Conservation (phyloP, 257 asterid genomes). For the Solanum paucissectum region DNA sequence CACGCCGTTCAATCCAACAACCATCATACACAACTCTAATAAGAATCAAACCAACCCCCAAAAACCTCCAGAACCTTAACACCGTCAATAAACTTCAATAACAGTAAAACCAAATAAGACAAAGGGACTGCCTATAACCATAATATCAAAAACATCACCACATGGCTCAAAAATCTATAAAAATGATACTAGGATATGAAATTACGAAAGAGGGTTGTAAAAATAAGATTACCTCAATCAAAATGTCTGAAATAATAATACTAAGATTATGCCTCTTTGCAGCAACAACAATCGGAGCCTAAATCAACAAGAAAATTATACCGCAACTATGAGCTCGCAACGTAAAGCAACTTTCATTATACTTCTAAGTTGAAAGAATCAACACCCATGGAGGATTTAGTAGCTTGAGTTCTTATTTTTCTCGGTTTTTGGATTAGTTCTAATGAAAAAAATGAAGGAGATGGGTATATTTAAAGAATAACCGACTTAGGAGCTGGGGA, state of each 20-base stretch:
- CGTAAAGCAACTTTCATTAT: too few species aligned
- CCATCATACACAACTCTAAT: not conserved
- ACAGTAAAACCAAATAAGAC: not conserved
- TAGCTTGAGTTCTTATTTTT: too few species aligned
- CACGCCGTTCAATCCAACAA: too few species aligned
- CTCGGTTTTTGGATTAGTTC: rapidly evolving
- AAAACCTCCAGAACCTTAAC: too few species aligned
- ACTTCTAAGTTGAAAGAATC: not conserved
- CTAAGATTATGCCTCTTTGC: not conserved
- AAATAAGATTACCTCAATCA: not conserved
- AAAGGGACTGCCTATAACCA: not conserved
- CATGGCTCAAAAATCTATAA: not conserved
- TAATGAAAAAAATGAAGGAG: too few species aligned
- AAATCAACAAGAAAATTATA: not conserved
- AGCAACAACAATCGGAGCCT: rapidly evolving
- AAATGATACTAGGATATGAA: not conserved
- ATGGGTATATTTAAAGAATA: too few species aligned
- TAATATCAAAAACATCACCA: not conserved
- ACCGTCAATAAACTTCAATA: too few species aligned
- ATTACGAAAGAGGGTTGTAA: not conserved
- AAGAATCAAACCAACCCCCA: not conserved
- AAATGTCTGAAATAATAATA: not conserved
- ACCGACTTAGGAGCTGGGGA: not conserved
- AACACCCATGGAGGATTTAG: not conserved
- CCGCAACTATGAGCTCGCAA: not conserved